phyloP scores from a whole-genome alignment of 176 grass and related monocot species.

The Carex parvula region DNA sequence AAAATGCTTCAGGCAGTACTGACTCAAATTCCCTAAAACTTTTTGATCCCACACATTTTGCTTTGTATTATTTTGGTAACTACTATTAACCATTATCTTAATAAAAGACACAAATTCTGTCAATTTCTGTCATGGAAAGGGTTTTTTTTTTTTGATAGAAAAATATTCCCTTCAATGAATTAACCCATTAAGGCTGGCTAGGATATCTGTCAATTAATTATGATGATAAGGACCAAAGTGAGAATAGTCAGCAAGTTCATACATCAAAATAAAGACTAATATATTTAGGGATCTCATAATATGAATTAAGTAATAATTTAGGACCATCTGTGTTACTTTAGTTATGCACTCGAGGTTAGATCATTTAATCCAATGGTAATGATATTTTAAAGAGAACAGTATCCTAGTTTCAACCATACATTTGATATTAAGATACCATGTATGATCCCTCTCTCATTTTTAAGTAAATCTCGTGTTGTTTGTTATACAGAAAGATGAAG shows the following conservation, averaged over 20 bases:
- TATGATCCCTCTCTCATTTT: background rate
- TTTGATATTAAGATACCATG: background rate
- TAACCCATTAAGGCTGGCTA: background rate
- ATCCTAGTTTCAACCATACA: too few relatives aligned
- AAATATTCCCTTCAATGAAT: background rate
- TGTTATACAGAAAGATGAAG: constrained; percentile 72
- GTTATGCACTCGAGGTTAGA: background rate
- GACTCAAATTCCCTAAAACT: background rate
- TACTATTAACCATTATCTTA: background rate
- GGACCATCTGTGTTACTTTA: background rate
- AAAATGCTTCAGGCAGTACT: background rate
- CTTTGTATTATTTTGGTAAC: background rate
- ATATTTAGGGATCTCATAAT: background rate
- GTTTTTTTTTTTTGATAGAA: background rate
- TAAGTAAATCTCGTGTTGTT: background rate
- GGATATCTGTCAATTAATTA: background rate
- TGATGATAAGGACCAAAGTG: background rate
- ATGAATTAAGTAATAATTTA: constrained; percentile 5
- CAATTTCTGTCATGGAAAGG: background rate
- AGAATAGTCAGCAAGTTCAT: background rate
- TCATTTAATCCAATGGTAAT: too few relatives aligned
- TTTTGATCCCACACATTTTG: background rate
- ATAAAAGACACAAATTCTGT: background rate
- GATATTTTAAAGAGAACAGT: too few relatives aligned
- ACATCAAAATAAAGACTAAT: background rate